These are phyloP conservation scores for Pythium volutum DNA, from an alignment of 352 stramenopile species.

Conservation along the genomic window DNA sequence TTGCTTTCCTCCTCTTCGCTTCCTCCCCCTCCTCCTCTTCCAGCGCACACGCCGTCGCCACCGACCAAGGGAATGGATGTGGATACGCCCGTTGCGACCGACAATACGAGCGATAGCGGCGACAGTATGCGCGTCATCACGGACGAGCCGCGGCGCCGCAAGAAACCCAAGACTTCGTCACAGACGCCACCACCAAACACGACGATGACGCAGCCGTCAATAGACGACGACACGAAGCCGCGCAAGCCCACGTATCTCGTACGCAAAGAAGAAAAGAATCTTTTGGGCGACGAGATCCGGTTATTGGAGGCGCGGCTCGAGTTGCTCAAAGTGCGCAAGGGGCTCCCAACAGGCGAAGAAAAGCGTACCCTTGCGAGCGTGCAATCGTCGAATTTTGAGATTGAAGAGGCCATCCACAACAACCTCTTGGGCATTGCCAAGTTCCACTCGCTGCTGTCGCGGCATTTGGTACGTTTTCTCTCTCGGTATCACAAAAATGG, in stretches of 20 bases:
- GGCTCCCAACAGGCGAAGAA: slow-evolving; percentile 8
- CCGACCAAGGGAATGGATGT: no score
- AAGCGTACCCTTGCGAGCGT: not conserved
- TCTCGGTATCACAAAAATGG: not conserved
- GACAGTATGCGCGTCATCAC: no score
- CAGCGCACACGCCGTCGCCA: no score
- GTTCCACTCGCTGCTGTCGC: slow-evolving; percentile 19
- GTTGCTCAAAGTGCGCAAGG: not conserved
- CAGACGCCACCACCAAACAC: no score
- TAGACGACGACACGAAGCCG: not conserved
- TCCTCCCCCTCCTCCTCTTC: no score
- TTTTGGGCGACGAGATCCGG: slow-evolving; percentile 10
- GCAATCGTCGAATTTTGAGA: slow-evolving; percentile 7
- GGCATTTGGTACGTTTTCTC: slow-evolving; percentile 6
- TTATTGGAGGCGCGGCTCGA: slow-evolving; percentile 14
- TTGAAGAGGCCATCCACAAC: slow-evolving; percentile 14
- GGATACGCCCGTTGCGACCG: no score
- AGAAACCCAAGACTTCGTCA: no score
- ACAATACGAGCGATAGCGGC: no score
- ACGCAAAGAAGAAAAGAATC: slow-evolving; percentile 7
- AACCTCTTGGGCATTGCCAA: slow-evolving; percentile 7
- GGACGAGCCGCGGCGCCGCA: no score
- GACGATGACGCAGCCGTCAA: no score
- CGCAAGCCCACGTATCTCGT: not conserved
- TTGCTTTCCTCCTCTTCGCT: no score